Percentiles rank a stretch among this genome's conserved stretches.
These are phyloP conservation scores for Pleoardoris graminearum DNA, from an alignment of 2,329 filamentous ascomycete species.

Conservation along the genomic window DNA sequence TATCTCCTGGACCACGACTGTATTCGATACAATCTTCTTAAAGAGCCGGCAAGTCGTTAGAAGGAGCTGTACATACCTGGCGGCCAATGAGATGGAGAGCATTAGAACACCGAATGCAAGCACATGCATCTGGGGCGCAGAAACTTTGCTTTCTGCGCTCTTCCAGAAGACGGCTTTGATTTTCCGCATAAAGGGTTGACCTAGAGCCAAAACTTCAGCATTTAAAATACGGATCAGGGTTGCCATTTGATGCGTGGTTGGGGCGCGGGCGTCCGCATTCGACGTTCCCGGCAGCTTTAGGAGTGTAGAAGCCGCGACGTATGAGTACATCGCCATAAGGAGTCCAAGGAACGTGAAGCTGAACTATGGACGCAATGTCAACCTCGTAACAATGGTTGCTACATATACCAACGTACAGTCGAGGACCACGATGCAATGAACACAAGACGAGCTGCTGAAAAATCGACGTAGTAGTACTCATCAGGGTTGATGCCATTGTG, in stretches of 20 bases:
- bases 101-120: neutral
- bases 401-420: neutral
- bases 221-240: neutral
- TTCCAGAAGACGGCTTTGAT: neutral
- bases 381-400: neutral
- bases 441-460: conserved; percentile 1
- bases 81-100: neutral
- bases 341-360: conserved; percentile 3
- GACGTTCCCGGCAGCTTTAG: neutral
- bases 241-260: neutral
- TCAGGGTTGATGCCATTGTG: neutral
- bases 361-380: neutral
- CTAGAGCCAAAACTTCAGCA: neutral
- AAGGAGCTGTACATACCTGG: neutral
- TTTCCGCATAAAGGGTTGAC: neutral
- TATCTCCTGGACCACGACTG: too few relatives aligned
- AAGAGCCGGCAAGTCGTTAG: neutral
- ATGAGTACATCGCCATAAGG: conserved; percentile 7
- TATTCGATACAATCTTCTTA: too few relatives aligned
- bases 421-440: conserved; percentile 10
- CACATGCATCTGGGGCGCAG: neutral
- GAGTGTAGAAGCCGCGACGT: neutral
- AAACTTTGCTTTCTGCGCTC: neutral
- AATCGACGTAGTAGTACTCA: conserved; percentile 5
- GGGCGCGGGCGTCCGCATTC: neutral